Percentiles rank a stretch among this genome's conserved stretches.
phyloP scores from a whole-genome alignment of 345 rosid genomes.

The Populus simonii region DNA sequence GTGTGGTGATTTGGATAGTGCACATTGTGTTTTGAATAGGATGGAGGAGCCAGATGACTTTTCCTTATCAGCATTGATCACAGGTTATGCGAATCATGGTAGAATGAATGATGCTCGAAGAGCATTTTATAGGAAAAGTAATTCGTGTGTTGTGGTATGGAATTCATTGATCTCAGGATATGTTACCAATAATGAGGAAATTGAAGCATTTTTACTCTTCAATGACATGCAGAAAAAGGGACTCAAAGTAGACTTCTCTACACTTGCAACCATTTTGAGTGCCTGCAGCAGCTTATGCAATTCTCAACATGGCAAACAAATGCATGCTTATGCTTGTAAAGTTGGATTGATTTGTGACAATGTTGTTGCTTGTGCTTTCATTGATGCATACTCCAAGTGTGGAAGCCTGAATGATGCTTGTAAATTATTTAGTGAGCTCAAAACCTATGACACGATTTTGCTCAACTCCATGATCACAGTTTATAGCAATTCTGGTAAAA shows the following conservation, averaged over 20 bases:
- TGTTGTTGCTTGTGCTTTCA: constrained; percentile 39
- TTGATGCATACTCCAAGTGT: constrained; percentile 56
- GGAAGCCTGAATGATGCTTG: constrained; percentile 62
- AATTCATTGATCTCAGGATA: constrained; percentile 80
- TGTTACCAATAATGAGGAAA: constrained; percentile 50
- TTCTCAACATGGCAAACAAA: constrained; percentile 30
- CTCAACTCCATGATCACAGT: constrained; percentile 76
- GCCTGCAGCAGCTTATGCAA: constrained; percentile 47
- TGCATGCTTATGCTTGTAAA: constrained; percentile 54
- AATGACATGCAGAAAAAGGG: constrained; percentile 51
- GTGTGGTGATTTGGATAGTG: constrained; percentile 62
- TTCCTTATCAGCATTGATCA: constrained; percentile 73
- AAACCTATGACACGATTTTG: constrained; percentile 59
- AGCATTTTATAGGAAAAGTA: constrained; percentile 40
- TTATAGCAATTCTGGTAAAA: constrained; percentile 65
- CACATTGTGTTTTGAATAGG: constrained; percentile 40
- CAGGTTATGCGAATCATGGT: constrained; percentile 64
- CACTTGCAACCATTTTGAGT: constrained; percentile 49
- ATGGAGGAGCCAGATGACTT: constrained; percentile 56
- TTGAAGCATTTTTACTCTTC: constrained; percentile 53
- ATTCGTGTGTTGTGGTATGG: constrained; percentile 53
- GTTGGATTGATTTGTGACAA: constrained; percentile 40
- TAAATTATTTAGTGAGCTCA: constrained; percentile 57
- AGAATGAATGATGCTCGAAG: constrained; percentile 53
- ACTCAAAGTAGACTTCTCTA: constrained; percentile 45